Percentiles rank a stretch among this genome's conserved stretches.
Conservation (phyloP, 2,329 filamentous ascomycete genomes). For the Akanthomyces muscarius region DNA sequence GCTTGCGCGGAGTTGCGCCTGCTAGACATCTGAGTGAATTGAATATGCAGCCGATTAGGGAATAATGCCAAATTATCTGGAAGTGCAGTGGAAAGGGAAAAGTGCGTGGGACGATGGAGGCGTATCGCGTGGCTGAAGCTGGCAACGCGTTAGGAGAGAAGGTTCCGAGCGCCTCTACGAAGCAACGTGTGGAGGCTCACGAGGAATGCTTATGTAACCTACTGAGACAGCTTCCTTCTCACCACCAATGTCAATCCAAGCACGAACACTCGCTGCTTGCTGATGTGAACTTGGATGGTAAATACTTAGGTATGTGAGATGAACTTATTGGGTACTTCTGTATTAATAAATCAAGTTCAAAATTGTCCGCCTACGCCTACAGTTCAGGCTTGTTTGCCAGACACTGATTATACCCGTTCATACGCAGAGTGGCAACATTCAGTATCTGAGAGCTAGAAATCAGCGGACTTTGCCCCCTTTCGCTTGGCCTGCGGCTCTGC, state of each 20-base stretch:
- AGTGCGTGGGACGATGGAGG: not conserved
- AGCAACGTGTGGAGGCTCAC: not conserved
- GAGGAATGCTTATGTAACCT: conserved; percentile 6
- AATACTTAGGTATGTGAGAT: not conserved
- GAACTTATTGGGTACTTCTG: not conserved
- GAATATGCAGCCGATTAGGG: conserved; percentile 10
- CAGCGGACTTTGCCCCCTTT: not conserved
- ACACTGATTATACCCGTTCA: not conserved
- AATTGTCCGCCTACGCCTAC: not conserved
- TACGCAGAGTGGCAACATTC: not conserved
- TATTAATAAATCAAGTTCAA: not conserved
- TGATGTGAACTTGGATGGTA: not conserved
- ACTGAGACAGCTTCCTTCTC: not conserved
- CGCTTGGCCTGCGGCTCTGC: not conserved
- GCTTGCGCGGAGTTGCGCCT: conserved; percentile 41
- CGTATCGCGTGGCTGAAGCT: not conserved
- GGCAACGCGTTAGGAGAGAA: not conserved
- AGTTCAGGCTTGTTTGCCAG: not conserved
- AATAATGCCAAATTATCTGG: not conserved
- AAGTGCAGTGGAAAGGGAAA: too few relatives aligned
- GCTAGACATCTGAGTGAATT: conserved; percentile 31
- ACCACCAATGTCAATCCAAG: not conserved
- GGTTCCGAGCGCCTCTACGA: not conserved
- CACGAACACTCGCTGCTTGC: not conserved
- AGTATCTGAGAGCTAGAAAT: not conserved